These are phyloP conservation scores for Fusarium duplospermum DNA, from an alignment of 2,329 filamentous ascomycete genomes.

Conservation along the genomic window DNA sequence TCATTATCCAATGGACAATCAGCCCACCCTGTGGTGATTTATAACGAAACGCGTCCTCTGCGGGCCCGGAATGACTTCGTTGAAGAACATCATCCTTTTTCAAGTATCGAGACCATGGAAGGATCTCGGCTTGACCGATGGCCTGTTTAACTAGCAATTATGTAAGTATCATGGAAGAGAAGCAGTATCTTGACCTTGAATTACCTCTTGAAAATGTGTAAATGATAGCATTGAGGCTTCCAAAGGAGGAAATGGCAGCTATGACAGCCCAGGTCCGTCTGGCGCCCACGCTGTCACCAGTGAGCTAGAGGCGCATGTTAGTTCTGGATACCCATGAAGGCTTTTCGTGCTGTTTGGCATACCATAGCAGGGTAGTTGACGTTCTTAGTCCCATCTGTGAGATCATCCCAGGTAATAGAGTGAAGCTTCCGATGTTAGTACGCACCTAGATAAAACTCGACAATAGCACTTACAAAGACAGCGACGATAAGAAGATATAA, in stretches of 20 bases:
- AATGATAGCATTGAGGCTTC: conserved; percentile 6
- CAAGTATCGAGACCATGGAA: conserved; percentile 2
- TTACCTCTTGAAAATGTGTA: conserved; percentile 4
- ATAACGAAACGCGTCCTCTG: not conserved
- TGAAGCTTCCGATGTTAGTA: not conserved
- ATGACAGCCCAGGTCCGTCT: conserved; percentile 1
- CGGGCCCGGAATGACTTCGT: not conserved
- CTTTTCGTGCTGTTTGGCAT: not conserved
- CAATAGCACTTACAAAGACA: not conserved
- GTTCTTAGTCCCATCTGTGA: not conserved
- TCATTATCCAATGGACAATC: conserved; percentile 2
- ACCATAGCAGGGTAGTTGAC: conserved; percentile 3
- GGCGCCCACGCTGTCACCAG: not conserved
- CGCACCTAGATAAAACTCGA: not conserved
- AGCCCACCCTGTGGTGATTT: conserved; percentile 2
- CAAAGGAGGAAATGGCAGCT: conserved; percentile 2
- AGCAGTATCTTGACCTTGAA: rapidly evolving
- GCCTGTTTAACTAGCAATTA: not conserved
- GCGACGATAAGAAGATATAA: conserved; percentile 1
- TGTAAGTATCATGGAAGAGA: not conserved
- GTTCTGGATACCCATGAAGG: not conserved
- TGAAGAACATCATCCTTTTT: not conserved
- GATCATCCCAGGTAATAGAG: not conserved
- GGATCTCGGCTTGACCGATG: not conserved
- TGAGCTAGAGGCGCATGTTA: not conserved